phyloP scores from a whole-genome alignment of 306 rosid species.

The Malus orientalis region DNA sequence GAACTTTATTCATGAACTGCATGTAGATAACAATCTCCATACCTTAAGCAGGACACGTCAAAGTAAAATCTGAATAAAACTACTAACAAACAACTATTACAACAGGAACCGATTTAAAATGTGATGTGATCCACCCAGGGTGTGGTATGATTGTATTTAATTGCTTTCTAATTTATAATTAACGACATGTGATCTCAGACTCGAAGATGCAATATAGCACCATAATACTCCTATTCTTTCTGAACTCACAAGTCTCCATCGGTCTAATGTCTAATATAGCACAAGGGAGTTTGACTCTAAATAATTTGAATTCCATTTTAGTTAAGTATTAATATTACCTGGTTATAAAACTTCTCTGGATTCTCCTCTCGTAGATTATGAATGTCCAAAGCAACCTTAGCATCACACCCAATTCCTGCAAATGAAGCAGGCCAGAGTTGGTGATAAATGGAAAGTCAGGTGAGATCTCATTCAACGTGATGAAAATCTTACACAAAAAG shows the following conservation, averaged over 20 bases:
- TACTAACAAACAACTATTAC: not conserved
- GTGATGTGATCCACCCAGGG: not conserved
- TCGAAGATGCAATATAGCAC: not conserved
- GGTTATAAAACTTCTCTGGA: constrained; percentile 95
- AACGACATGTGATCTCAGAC: not conserved
- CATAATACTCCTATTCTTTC: not conserved
- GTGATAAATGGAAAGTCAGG: constrained; percentile 6
- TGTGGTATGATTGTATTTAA: not conserved
- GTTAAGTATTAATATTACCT: constrained; percentile 39
- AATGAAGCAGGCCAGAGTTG: constrained; percentile 19
- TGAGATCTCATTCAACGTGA: not conserved
- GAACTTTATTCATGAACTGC: constrained; percentile 99
- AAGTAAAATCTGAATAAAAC: not conserved
- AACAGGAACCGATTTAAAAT: not conserved
- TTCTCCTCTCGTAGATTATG: constrained; percentile 97
- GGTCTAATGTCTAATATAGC: not conserved
- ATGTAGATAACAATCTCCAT: constrained; percentile 8
- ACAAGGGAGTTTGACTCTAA: not conserved
- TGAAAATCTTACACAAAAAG: not conserved
- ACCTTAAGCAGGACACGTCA: not conserved
- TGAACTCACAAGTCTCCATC: not conserved
- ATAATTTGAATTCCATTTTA: not conserved
- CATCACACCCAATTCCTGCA: constrained; percentile 96
- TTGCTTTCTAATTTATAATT: not conserved
- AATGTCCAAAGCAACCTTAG: constrained; percentile 97